Base-by-base conservation (phyloP, 2,329 filamentous ascomycete genomes). In the Bipolaris cookei region DNA sequence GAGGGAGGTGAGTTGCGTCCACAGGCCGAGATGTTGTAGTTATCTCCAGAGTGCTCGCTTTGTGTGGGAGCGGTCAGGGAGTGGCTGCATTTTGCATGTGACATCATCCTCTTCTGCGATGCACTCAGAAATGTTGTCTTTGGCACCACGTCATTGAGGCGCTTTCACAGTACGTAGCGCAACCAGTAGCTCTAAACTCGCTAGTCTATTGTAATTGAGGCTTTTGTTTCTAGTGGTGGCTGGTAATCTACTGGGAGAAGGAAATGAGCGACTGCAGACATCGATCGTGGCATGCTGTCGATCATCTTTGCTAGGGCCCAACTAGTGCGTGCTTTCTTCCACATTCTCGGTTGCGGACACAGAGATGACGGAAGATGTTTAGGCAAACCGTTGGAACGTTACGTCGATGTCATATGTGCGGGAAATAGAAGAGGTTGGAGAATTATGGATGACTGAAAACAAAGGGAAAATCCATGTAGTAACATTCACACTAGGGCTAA, bases 111-210 rank as follows among this genome's bases (percentile, higher is more conserved):
- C 39, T 41, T 41, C 18, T 39, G 44, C 20, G 20, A 50, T 20
- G 16, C 23, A 25, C 23, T 46, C 34, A 38, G 8, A 20, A 51
- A 46, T 57, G 35, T 51, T 39, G 45, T 54, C 44, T 57, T 30
- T 14, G 48, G 48, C 30, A 51, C 18, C 39, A 58, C 55, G 51
- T 58, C 55, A 58, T 52, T 34, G 38, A 35, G 45, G 42, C 42
- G 39, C 39, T 34, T 34, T n/a, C 37, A 20, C 25, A 50, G 44
- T 45, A 45, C 50, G 52, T 44, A 47, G 43, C 38, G 50, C 42
- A 37, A 54, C 23, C 13, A 16, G 30, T 49, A 39, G 49, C 35
- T 20, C 10, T n/a, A 14, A 43, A 38, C 18, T 32, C 20, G 20
- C 14, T 23, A 16, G 44, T 21, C 54, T 25, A 35, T 44, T 43